A percentile compares a stretch with the other conserved stretches of the same genome.
Evolutionary conservation across 805 yeast genomes (phyloP).

Genomic region (Lachancea lanzarotensis): DNA sequence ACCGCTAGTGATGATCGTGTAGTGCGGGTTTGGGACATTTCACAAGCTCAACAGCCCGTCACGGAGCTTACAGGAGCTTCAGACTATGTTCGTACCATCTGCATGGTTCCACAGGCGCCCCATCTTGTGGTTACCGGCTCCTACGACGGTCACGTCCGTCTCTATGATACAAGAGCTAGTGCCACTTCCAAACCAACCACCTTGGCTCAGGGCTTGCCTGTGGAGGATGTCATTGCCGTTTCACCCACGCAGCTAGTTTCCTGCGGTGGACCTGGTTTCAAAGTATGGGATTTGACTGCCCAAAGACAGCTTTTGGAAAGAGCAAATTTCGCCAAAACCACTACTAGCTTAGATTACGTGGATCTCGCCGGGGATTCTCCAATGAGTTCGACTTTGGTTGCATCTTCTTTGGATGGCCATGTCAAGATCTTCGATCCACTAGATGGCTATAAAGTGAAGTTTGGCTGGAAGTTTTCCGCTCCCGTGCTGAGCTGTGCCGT

Average conservation of each 20-base stretch:
- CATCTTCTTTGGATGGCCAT: conserved; percentile 96
- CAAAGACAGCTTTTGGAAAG: conserved; percentile 58
- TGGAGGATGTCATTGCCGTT: conserved; percentile 75
- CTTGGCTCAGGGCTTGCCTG: conserved; percentile 71
- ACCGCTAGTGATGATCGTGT: conserved; percentile 90
- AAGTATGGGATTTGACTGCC: conserved; percentile 90
- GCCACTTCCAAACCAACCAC: conserved; percentile 44
- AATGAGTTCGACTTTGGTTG: conserved; percentile 51
- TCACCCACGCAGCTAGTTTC: conserved; percentile 67
- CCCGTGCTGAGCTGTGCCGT: conserved; percentile 87
- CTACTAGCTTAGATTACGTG: conserved; percentile 56
- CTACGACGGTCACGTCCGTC: conserved; percentile 79
- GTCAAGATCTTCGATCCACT: conserved; percentile 86
- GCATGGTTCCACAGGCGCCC: conserved; percentile 67
- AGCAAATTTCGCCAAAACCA: conserved; percentile 87
- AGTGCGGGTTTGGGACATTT: conserved; percentile 82
- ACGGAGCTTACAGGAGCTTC: conserved; percentile 65
- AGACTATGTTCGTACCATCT: conserved; percentile 82
- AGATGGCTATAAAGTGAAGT: conserved; percentile 78
- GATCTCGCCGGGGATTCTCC: conserved; percentile 27
- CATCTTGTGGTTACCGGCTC: conserved; percentile 87
- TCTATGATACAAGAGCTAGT: conserved; percentile 69
- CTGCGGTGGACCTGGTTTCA: conserved; percentile 75
- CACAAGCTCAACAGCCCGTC: conserved; percentile 67
- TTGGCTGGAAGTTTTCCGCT: conserved; percentile 96